Evolutionary conservation across 1,284 basidiomycete genomes (phyloP).

Genomic region (Puccinia triticina): DNA sequence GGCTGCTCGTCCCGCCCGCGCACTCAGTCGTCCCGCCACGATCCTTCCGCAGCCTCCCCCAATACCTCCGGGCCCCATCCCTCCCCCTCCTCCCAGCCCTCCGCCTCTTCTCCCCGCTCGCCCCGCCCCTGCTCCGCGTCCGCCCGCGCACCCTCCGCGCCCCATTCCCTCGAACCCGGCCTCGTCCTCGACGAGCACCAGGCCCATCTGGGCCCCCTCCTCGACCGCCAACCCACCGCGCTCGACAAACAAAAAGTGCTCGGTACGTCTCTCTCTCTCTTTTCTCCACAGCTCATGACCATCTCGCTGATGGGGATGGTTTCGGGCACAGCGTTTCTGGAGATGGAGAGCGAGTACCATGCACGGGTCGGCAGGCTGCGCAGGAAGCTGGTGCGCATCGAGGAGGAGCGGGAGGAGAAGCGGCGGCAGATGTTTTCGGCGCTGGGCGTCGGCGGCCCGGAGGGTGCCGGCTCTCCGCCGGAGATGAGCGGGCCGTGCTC

Average conservation of each 20-base stretch:
- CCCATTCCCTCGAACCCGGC: no score
- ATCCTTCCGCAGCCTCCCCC: no score
- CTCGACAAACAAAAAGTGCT: constrained; percentile 31
- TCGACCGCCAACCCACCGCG: background rate
- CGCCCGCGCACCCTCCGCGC: no score
- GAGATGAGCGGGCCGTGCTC: no score
- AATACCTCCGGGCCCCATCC: no score
- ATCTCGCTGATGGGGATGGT: background rate
- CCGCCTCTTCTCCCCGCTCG: no score
- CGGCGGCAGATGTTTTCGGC: constrained; percentile 28
- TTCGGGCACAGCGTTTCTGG: no score
- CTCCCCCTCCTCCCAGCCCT: no score
- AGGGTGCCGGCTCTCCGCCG: background rate
- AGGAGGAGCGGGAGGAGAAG: constrained; percentile 40
- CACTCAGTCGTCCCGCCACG: no score
- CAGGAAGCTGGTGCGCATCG: constrained; percentile 20
- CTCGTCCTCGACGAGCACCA: background rate
- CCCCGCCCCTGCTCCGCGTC: no score
- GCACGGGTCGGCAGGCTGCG: background rate
- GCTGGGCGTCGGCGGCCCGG: background rate
- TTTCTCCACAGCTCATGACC: background rate
- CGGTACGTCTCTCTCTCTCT: background rate
- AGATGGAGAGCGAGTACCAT: constrained; percentile 42
- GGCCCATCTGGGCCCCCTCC: background rate
- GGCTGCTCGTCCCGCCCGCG: no score